A percentile compares a stretch with the other conserved stretches of the same genome.
phyloP scores from a whole-genome alignment of 2,329 filamentous ascomycete species.

The Colletotrichum godetiae region DNA sequence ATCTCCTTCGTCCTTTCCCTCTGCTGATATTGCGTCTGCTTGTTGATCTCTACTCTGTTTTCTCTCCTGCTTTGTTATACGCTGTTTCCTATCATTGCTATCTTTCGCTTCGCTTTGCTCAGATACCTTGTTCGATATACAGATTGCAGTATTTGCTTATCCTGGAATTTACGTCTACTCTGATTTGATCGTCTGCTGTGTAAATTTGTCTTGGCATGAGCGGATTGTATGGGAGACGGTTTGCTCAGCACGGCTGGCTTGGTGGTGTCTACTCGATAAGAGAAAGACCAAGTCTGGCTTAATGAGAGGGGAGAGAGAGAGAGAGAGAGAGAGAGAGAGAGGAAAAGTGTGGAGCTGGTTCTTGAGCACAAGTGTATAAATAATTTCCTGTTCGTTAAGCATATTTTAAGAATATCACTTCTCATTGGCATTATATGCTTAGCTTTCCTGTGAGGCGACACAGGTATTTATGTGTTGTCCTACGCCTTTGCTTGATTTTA shows the following conservation, averaged over 20 bases:
- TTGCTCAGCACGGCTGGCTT: not conserved
- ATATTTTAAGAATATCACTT: slow-evolving; percentile 29
- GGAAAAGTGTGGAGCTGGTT: not conserved
- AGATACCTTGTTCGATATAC: slow-evolving; percentile 73
- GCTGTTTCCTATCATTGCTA: not conserved
- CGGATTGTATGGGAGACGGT: not conserved
- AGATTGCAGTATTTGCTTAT: slow-evolving; percentile 43
- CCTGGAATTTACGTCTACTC: slow-evolving; percentile 26
- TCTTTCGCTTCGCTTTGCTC: slow-evolving; percentile 42
- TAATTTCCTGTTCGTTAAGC: slow-evolving; percentile 27
- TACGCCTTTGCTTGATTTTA: not conserved
- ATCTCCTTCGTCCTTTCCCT: slow-evolving; percentile 47
- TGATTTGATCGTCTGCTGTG: slow-evolving; percentile 15
- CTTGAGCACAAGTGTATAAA: slow-evolving; percentile 30
- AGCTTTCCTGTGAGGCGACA: not conserved
- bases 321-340: not conserved
- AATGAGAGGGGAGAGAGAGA: not conserved
- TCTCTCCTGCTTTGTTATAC: slow-evolving; percentile 32
- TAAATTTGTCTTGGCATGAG: slow-evolving; percentile 15
- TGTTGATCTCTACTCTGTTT: slow-evolving; percentile 45
- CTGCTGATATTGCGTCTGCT: slow-evolving; percentile 37
- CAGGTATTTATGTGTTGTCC: not conserved
- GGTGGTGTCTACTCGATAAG: not conserved
- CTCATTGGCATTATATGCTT: slow-evolving; percentile 1
- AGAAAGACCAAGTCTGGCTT: not conserved